phyloP scores from a whole-genome alignment of 352 stramenopile genomes.

The Phytophthora boehmeriae region DNA sequence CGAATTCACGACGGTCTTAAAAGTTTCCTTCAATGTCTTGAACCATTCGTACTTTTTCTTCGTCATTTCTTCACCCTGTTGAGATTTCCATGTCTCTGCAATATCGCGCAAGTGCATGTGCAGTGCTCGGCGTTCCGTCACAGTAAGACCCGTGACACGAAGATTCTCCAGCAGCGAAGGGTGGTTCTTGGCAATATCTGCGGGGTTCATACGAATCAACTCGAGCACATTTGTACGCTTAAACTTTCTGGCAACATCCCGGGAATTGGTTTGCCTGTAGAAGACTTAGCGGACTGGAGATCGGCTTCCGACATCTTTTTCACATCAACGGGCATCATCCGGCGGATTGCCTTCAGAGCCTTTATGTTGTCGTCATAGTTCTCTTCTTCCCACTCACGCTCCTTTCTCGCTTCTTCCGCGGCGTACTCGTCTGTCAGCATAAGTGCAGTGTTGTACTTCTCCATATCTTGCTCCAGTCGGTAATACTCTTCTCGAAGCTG shows the following conservation, averaged over 20 bases:
- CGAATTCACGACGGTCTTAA: slow-evolving; percentile 92
- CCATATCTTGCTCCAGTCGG: slow-evolving; percentile 93
- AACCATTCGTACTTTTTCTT: slow-evolving; percentile 94
- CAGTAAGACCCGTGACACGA: slow-evolving; percentile 89
- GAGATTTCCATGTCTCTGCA: slow-evolving; percentile 86
- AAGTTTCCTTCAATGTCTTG: slow-evolving; percentile 92
- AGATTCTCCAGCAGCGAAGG: slow-evolving; percentile 91
- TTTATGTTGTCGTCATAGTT: slow-evolving; percentile 88
- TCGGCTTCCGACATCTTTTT: slow-evolving; percentile 92
- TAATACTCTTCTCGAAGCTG: slow-evolving; percentile 93
- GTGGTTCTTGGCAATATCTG: slow-evolving; percentile 89
- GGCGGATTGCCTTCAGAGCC: slow-evolving; percentile 87
- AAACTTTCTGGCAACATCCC: slow-evolving; percentile 88
- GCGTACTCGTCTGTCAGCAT: slow-evolving; percentile 94
- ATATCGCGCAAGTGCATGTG: slow-evolving; percentile 89
- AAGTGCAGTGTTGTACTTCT: slow-evolving; percentile 93
- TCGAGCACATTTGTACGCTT: slow-evolving; percentile 94
- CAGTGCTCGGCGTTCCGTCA: slow-evolving; percentile 90
- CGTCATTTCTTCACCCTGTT: slow-evolving; percentile 92
- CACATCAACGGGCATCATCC: slow-evolving; percentile 93
- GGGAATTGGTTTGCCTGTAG: slow-evolving; percentile 82
- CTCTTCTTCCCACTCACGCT: slow-evolving; percentile 92
- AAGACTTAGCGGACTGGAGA: slow-evolving; percentile 63
- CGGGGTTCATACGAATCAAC: slow-evolving; percentile 85
- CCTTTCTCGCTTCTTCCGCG: slow-evolving; percentile 89